Base-by-base conservation (phyloP, 306 rosid species). In the Prunus dulcis region DNA sequence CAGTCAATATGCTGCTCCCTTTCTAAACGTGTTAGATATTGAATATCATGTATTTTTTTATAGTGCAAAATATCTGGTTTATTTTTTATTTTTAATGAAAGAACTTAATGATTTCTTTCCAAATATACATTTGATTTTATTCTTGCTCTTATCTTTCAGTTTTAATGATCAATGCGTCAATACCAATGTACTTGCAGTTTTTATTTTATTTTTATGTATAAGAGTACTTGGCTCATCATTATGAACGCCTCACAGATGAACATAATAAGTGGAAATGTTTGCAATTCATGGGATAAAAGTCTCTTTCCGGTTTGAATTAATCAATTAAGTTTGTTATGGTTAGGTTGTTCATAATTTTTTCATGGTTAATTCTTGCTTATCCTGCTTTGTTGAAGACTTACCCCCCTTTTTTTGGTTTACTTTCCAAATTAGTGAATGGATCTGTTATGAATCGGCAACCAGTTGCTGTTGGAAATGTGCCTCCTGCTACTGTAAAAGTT, bases 401-500 rank as follows among this genome's bases (percentile, higher is more conserved):
- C 46, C 3, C 52, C 69, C 28, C 38, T 32, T 22, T 27, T 52
- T 25, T 60, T 60, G 46, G 63, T 78, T 64, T 49, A 22, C n/a
- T 75, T 69, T 50, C 7, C 77, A 68, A 57, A 61, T 76, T 82
- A 96, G 99, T 76, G 73, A 92, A 92, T 89, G 99, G 97, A 82
- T 83, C 97, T 82, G 80, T 84, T 28, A 49, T 86, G 63, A 96
- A 72, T 77, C 91, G 97, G 61, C 97, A 89, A 81, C 77, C 93
- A 61, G 74, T 86, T 67, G 53, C 96, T 79, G 87, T 86, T 67
- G 92, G 82, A 74, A 89, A 85, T 82, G 85, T 83, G 77, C 84
- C 90, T 80, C 84, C 99, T 64, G 96, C 96, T 47, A 91, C 90
- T 51, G 92, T 96, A 32, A 96, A 96, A 96, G 93, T 96, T 91